Conservation (phyloP, 2,329 filamentous ascomycete genomes). For the Pseudocercospora fuligena region DNA sequence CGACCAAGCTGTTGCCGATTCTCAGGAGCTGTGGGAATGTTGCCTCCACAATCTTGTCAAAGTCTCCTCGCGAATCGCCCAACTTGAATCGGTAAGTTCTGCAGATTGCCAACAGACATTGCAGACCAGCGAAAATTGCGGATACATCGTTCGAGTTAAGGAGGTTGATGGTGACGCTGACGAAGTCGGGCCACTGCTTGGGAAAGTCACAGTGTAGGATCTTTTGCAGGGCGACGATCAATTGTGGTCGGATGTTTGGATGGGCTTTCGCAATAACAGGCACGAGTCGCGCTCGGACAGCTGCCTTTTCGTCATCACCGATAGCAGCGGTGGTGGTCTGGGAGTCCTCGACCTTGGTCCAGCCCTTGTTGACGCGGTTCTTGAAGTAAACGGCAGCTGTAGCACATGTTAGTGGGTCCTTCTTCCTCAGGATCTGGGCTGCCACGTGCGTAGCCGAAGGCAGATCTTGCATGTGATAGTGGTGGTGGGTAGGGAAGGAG, state of each 20-base stretch:
- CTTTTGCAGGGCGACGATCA: slow-evolving; percentile 92
- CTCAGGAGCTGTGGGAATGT: slow-evolving; percentile 86
- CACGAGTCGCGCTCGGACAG: slow-evolving; percentile 85
- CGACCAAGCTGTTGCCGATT: slow-evolving; percentile 86
- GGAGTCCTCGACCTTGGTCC: slow-evolving; percentile 78
- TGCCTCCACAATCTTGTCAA: slow-evolving; percentile 90
- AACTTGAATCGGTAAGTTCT: slow-evolving; percentile 94
- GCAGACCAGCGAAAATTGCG: slow-evolving; percentile 89
- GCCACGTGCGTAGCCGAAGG: slow-evolving; percentile 10
- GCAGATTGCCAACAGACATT: slow-evolving; percentile 93
- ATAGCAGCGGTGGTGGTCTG: slow-evolving; percentile 61
- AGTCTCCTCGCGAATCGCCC: slow-evolving; percentile 79
- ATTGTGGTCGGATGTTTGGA: slow-evolving; percentile 83
- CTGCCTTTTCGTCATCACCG: slow-evolving; percentile 87
- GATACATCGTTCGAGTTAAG: slow-evolving; percentile 83
- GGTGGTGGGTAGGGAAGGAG: slow-evolving; percentile 26
- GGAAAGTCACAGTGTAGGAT: slow-evolving; percentile 97
- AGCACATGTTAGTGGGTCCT: slow-evolving; percentile 16
- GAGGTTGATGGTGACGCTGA: slow-evolving; percentile 88
- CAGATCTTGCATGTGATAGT: slow-evolving; percentile 11
- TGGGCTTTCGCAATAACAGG: slow-evolving; percentile 78
- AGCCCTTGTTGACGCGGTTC: slow-evolving; percentile 92
- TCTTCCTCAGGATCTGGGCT: slow-evolving; percentile 5
- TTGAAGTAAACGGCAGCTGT: slow-evolving; percentile 96
- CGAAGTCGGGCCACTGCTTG: slow-evolving; percentile 88